Evolutionary conservation across 495 filamentous ascomycete species (phyloP).

Genomic region (Xylaria longipes): DNA sequence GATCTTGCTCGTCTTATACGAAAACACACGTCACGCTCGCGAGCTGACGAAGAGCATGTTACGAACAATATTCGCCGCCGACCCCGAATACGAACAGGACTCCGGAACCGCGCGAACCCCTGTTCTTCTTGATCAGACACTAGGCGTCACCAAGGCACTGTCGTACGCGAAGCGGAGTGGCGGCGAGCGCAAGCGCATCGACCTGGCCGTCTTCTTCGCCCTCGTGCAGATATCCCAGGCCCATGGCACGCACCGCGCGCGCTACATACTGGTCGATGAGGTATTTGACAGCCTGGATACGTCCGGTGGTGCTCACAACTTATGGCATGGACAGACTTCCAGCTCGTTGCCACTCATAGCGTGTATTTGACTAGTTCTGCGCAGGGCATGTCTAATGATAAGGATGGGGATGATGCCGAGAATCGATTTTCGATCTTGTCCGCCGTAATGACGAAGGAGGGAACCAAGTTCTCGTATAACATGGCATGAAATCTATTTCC

Average conservation of each 20-base stretch:
- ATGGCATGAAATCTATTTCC: not conserved
- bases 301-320: slow-evolving; percentile 37
- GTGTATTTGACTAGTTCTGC: slow-evolving; percentile 18
- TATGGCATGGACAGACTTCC: slow-evolving; percentile 29
- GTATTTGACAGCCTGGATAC: slow-evolving; percentile 43
- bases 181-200: slow-evolving; percentile 45
- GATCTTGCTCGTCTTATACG: slow-evolving; percentile 39
- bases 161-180: slow-evolving; percentile 42
- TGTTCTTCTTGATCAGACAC: slow-evolving; percentile 30
- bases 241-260: slow-evolving; percentile 36
- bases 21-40: slow-evolving; percentile 36
- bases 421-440: slow-evolving; percentile 20
- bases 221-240: slow-evolving; percentile 39
- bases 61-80: slow-evolving; percentile 27
- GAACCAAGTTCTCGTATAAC: slow-evolving; percentile 18
- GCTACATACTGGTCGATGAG: slow-evolving; percentile 45
- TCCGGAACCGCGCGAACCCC: not conserved
- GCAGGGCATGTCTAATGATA: slow-evolving; percentile 20
- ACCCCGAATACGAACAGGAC: slow-evolving; percentile 6
- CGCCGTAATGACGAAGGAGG: slow-evolving; percentile 16
- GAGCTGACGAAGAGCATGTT: slow-evolving; percentile 35
- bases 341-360: slow-evolving; percentile 40
- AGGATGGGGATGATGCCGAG: slow-evolving; percentile 23
- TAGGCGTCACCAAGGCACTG: slow-evolving; percentile 30
- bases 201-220: slow-evolving; percentile 45